A percentile compares a stretch with the other conserved stretches of the same genome.
Conservation (phyloP, 257 asterid genomes). For the Primulina eburnea region DNA sequence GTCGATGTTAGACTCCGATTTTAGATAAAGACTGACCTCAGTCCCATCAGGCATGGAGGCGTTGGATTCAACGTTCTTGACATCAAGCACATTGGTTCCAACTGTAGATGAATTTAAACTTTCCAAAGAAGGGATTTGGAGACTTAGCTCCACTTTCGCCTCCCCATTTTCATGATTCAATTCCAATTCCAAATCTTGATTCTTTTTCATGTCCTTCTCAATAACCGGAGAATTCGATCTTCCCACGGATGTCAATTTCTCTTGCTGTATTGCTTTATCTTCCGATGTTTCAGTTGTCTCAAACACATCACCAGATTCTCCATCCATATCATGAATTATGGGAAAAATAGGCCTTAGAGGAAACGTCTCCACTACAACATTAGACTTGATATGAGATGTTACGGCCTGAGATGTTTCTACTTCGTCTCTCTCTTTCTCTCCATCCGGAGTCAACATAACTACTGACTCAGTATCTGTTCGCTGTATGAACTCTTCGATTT, state of each 20-base stretch:
- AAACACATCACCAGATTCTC: slow-evolving; percentile 30
- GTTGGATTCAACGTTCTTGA: slow-evolving; percentile 27
- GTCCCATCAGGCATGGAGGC: slow-evolving; percentile 25
- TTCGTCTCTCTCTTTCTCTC: slow-evolving; percentile 23
- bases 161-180: slow-evolving; percentile 18
- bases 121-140: slow-evolving; percentile 30
- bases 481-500: slow-evolving; percentile 27
- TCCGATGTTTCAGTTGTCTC: slow-evolving; percentile 26
- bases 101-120: slow-evolving; percentile 25
- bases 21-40: slow-evolving; percentile 28
- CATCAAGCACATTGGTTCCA: slow-evolving; percentile 9
- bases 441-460: slow-evolving; percentile 22
- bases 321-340: slow-evolving; percentile 32
- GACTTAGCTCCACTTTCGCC: slow-evolving; percentile 25
- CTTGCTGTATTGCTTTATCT: slow-evolving; percentile 30
- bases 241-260: slow-evolving; percentile 22
- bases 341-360: slow-evolving; percentile 54
- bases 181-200: slow-evolving; percentile 25
- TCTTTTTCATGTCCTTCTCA: slow-evolving; percentile 26
- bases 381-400: slow-evolving; percentile 21
- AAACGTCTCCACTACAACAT: slow-evolving; percentile 66
- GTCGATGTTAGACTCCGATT: background rate
- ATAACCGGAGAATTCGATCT: slow-evolving; percentile 19
- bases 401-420: slow-evolving; percentile 27
- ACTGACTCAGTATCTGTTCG: slow-evolving; percentile 15